Conservation (phyloP, 805 yeast species). For the Lipomyces orientalis region DNA sequence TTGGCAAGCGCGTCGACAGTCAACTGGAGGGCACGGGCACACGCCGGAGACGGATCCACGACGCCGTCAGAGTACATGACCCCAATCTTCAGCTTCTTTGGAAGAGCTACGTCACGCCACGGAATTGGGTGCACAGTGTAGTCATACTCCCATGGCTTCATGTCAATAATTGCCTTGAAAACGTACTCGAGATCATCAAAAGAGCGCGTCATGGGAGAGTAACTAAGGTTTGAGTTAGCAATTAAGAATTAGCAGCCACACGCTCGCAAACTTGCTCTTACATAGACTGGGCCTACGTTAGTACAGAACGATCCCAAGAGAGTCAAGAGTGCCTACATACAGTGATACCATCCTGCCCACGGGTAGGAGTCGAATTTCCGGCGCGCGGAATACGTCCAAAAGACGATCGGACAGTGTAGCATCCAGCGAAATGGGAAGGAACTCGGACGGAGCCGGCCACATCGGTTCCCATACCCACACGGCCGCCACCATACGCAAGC, state of each 20-base stretch:
- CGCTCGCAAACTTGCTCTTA: background rate
- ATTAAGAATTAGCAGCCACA: background rate
- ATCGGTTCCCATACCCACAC: slow-evolving; percentile 62
- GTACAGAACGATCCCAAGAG: background rate
- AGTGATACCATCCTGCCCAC: slow-evolving; percentile 56
- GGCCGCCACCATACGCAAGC: slow-evolving; percentile 52
- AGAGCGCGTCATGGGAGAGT: slow-evolving; percentile 56
- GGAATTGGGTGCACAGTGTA: slow-evolving; percentile 56
- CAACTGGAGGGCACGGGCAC: slow-evolving; percentile 49
- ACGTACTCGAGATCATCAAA: slow-evolving; percentile 58
- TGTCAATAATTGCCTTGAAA: slow-evolving; percentile 53
- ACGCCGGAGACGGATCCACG: slow-evolving; percentile 58
- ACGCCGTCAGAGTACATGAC: slow-evolving; percentile 56
- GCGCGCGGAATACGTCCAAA: slow-evolving; percentile 55
- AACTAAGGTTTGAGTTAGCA: slow-evolving; percentile 9
- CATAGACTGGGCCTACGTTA: too few species aligned
- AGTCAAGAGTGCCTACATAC: slow-evolving; percentile 41
- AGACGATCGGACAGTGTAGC: slow-evolving; percentile 58
- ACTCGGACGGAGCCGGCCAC: slow-evolving; percentile 63
- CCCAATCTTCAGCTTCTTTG: slow-evolving; percentile 54
- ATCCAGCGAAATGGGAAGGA: slow-evolving; percentile 61
- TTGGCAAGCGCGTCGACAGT: slow-evolving; percentile 50
- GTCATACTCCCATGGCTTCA: slow-evolving; percentile 64
- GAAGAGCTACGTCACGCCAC: slow-evolving; percentile 53
- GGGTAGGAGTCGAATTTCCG: slow-evolving; percentile 50